Percentiles rank a stretch among this genome's conserved stretches.
Evolutionary conservation across 176 grass and related monocot species (phyloP).

Genomic region (Elaeis guineensis): DNA sequence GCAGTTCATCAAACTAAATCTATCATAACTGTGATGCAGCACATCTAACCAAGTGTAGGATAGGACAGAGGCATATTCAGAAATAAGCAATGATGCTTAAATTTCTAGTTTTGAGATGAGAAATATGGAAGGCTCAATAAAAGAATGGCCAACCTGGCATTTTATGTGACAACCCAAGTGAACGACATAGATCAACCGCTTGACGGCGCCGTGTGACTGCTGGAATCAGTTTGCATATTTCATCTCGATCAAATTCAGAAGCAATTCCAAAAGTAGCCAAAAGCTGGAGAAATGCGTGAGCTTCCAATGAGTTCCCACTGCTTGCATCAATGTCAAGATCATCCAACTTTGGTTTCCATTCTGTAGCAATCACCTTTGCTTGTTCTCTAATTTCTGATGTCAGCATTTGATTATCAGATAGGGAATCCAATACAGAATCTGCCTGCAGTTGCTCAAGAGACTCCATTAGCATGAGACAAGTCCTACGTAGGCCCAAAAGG

Average conservation of each 20-base stretch:
- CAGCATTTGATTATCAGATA: constrained; percentile 26
- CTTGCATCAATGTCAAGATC: constrained; percentile 72
- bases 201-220: constrained; percentile 79
- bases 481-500: constrained; percentile 75
- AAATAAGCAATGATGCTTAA: no score
- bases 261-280: constrained; percentile 75
- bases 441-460: constrained; percentile 51
- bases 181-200: constrained; percentile 69
- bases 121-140: constrained; percentile 6
- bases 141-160: constrained; percentile 62
- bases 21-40: no score
- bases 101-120: background rate
- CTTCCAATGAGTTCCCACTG: constrained; percentile 89
- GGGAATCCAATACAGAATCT: constrained; percentile 13
- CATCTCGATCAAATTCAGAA: constrained; percentile 54
- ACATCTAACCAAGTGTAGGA: no score
- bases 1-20: no score
- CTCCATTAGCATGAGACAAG: constrained; percentile 95
- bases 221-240: constrained; percentile 81
- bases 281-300: constrained; percentile 95
- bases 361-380: constrained; percentile 59
- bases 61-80: no score
- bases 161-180: constrained; percentile 79
- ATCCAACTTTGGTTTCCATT: constrained; percentile 78
- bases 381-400: constrained; percentile 43